Conservation (phyloP, 139 green algal species). For the Tetradesmus lagerheimii region DNA sequence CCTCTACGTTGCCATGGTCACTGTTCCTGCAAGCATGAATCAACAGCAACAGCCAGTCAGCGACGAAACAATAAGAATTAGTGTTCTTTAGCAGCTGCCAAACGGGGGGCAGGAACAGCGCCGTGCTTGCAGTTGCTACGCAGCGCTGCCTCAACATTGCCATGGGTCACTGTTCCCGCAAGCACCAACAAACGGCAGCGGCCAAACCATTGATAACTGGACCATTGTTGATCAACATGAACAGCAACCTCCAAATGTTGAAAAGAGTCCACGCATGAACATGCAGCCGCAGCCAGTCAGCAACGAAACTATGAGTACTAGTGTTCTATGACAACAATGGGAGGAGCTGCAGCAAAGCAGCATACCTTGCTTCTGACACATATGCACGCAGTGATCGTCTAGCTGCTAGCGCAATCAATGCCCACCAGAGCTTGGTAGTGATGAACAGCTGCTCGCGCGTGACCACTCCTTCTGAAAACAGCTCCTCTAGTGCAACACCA, state of each 20-base stretch:
- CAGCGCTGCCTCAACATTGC: too few relatives aligned
- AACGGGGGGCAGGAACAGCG: not conserved
- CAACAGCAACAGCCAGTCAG: not conserved
- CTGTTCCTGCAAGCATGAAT: conserved; percentile 2
- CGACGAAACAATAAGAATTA: too few relatives aligned
- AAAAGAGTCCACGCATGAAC: too few relatives aligned
- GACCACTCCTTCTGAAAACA: conserved; percentile 65
- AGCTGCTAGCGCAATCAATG: conserved; percentile 12
- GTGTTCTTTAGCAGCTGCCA: not conserved
- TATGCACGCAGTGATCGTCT: too few relatives aligned
- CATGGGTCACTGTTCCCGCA: too few relatives aligned
- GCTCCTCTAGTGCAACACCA: conserved; percentile 58
- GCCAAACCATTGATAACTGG: too few relatives aligned
- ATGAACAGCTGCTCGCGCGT: conserved; percentile 75
- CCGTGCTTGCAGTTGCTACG: too few relatives aligned
- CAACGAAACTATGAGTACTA: too few relatives aligned
- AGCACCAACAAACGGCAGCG: too few relatives aligned
- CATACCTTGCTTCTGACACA: not conserved
- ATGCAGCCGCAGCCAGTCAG: not conserved
- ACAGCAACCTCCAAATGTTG: too few relatives aligned
- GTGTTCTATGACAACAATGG: not conserved
- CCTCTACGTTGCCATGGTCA: conserved; percentile 26
- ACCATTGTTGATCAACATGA: not conserved
- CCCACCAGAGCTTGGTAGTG: conserved; percentile 81
- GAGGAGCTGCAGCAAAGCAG: not conserved